These are phyloP conservation scores for Xylaria polymorpha DNA, from an alignment of 2,329 filamentous ascomycete species.

Conservation along the genomic window DNA sequence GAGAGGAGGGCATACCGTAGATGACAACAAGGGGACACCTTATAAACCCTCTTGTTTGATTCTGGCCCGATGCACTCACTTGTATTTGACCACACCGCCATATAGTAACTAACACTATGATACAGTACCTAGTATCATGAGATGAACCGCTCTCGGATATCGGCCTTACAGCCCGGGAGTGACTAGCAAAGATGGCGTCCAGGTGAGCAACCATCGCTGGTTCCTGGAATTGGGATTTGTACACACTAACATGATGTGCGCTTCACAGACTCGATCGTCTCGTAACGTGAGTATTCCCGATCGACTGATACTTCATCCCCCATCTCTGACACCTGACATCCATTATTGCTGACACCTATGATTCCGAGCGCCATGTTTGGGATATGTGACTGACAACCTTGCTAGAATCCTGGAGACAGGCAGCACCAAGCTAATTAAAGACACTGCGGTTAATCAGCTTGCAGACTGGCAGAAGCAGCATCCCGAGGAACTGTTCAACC, in stretches of 20 bases:
- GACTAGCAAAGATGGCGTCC: constrained; percentile 65
- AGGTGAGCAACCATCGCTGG: constrained; percentile 55
- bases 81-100: not conserved
- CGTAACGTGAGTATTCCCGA: constrained; percentile 76
- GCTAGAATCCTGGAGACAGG: constrained; percentile 92
- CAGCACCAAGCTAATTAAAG: constrained; percentile 93
- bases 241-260: constrained; percentile 50
- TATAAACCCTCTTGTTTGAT: not conserved
- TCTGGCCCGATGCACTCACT: constrained; percentile 1
- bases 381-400: constrained; percentile 18
- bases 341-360: not conserved
- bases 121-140: constrained; percentile 43
- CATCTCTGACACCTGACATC: not conserved
- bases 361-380: not conserved
- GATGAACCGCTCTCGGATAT: constrained; percentile 43
- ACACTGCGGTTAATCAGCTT: constrained; percentile 95
- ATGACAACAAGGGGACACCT: not conserved
- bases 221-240: constrained; percentile 15
- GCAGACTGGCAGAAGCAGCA: constrained; percentile 98
- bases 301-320: constrained; percentile 9
- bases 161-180: constrained; percentile 47
- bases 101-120: constrained; percentile 16
- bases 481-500: constrained; percentile 95
- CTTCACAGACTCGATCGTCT: constrained; percentile 78
- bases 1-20: not conserved